These are phyloP conservation scores for Prunus kanzakura DNA, from an alignment of 306 rosid species.

Conservation along the genomic window DNA sequence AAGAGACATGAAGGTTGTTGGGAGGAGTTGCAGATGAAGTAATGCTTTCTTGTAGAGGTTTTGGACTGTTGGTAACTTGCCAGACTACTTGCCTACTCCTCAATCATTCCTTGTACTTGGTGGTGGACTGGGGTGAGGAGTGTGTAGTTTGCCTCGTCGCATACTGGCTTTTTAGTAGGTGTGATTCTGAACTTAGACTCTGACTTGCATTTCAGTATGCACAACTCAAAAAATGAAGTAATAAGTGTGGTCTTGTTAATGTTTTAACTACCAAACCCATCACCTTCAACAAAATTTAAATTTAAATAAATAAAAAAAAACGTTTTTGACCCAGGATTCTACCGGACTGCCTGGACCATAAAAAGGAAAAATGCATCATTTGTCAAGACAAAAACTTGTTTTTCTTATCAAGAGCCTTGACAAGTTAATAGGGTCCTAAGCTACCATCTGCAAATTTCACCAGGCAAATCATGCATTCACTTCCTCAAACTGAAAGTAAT, in stretches of 20 bases:
- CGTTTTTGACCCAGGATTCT: neutral
- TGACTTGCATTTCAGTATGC: no score
- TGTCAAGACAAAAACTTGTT: neutral
- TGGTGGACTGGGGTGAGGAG: no score
- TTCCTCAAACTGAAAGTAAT: constrained; percentile 26
- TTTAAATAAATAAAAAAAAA: no score
- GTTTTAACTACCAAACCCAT: no score
- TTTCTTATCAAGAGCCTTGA: constrained; percentile 24
- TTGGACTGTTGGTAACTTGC: constrained; percentile 15
- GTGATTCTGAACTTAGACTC: no score
- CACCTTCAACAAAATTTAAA: no score
- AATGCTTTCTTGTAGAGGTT: constrained; percentile 19
- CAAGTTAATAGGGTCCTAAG: constrained; percentile 14
- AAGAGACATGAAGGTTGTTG: neutral
- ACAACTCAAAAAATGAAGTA: no score
- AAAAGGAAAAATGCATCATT: neutral
- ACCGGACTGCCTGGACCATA: neutral
- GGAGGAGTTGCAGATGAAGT: neutral
- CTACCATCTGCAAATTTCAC: constrained; percentile 13
- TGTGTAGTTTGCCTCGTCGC: no score
- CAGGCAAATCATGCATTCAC: constrained; percentile 18
- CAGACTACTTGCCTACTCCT: no score
- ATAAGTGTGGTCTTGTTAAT: no score
- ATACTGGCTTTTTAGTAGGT: no score
- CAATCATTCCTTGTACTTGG: no score